phyloP scores from a whole-genome alignment of 192 early-diverging fungal genomes.

The Powellomyces hirtus region DNA sequence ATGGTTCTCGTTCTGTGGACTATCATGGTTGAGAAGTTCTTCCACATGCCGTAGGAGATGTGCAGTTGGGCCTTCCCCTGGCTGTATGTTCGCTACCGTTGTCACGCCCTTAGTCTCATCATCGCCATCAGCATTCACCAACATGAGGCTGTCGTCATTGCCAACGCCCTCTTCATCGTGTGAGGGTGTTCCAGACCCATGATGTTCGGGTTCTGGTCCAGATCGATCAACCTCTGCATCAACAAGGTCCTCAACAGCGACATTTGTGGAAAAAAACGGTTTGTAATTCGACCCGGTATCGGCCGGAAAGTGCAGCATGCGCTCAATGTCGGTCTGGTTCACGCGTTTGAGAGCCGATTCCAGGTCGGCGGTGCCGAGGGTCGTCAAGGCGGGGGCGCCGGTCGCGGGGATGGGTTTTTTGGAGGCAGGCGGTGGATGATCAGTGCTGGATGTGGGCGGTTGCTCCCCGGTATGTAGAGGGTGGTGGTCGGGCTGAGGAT shows the following conservation, averaged over 20 bases:
- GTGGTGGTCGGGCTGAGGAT: not conserved
- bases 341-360: not conserved
- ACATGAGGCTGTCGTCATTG: not conserved
- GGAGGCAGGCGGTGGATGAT: not conserved
- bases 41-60: not conserved
- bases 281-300: not conserved
- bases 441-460: too few relatives aligned
- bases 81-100: not conserved
- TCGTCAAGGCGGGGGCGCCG: not conserved
- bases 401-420: not conserved
- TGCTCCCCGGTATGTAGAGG: too few relatives aligned
- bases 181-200: too few relatives aligned
- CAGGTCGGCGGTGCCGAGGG: conserved; percentile 4
- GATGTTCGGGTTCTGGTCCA: too few relatives aligned
- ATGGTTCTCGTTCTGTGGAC: too few relatives aligned
- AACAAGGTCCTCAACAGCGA: not conserved
- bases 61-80: not conserved
- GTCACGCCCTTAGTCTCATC: not conserved
- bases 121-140: not conserved
- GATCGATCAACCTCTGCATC: not conserved
- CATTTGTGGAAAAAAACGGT: not conserved
- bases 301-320: not conserved
- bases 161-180: not conserved
- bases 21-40: not conserved
- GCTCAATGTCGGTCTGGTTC: conserved; percentile 5